These are phyloP conservation scores for Leccinum incarnatum DNA, from an alignment of 768 basidiomycete genomes.

Conservation along the genomic window DNA sequence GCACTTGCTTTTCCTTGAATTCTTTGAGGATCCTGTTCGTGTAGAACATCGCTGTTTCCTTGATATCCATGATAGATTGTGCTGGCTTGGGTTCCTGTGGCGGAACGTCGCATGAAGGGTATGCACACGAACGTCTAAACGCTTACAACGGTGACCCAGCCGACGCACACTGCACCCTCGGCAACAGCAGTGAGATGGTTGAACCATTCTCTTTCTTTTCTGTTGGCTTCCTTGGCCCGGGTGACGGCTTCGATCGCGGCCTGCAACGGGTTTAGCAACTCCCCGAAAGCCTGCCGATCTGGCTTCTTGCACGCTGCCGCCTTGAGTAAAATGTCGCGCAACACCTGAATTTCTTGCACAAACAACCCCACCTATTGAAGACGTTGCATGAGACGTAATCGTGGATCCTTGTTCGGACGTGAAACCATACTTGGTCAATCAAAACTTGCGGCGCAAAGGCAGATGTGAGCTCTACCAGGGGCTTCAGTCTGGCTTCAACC, in stretches of 20 bases:
- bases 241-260: constrained; percentile 70
- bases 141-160: constrained; percentile 85
- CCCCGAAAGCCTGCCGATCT: constrained; percentile 52
- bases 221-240: constrained; percentile 78
- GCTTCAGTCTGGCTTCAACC: constrained; percentile 69
- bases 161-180: constrained; percentile 77
- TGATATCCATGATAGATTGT: constrained; percentile 75
- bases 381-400: constrained; percentile 3
- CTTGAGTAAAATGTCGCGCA: constrained; percentile 66
- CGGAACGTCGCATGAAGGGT: neutral
- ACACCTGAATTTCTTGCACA: constrained; percentile 60
- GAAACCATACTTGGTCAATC: constrained; percentile 67
- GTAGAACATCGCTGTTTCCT: constrained; percentile 85
- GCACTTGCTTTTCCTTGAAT: constrained; percentile 82
- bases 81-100: constrained; percentile 72
- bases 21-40: constrained; percentile 89
- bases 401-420: neutral
- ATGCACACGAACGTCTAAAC: neutral
- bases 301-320: constrained; percentile 81
- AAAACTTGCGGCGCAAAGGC: constrained; percentile 67
- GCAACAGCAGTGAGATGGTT: constrained; percentile 78
- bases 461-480: constrained; percentile 70
- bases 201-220: constrained; percentile 79
- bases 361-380: constrained; percentile 61
- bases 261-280: constrained; percentile 66